Evolutionary conservation across 2,329 filamentous ascomycete genomes (phyloP).

Genomic region (Diaporthe helianthi): DNA sequence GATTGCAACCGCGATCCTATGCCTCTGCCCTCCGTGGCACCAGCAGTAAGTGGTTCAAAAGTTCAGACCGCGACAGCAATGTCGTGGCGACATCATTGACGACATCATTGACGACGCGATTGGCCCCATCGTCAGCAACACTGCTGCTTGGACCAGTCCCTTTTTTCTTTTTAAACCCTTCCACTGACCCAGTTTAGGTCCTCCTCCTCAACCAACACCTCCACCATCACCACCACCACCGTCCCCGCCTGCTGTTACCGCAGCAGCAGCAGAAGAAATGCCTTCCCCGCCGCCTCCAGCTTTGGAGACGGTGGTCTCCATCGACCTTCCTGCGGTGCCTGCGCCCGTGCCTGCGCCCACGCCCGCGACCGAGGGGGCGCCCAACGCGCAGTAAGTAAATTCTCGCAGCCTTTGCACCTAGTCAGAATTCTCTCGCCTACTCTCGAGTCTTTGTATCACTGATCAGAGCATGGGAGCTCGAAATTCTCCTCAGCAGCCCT

Average conservation of each 20-base stretch:
- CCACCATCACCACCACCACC: neutral
- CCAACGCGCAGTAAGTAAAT: neutral
- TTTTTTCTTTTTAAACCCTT: neutral
- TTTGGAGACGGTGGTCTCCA: neutral
- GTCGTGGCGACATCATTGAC: neutral
- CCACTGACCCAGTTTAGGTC: neutral
- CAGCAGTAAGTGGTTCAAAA: neutral
- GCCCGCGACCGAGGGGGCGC: neutral
- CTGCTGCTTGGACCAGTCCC: neutral
- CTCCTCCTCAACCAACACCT: neutral
- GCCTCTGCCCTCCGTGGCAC: conserved; percentile 18
- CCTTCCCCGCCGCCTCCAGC: neutral
- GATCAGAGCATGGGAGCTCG: too few species aligned
- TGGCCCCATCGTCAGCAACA: too few species aligned
- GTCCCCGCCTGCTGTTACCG: too few species aligned
- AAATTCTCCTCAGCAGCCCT: too few species aligned
- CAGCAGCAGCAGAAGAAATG: neutral
- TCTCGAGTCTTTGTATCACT: neutral
- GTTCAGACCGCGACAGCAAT: neutral
- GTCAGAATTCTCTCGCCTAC: neutral
- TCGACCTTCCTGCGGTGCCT: neutral
- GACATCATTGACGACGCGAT: neutral
- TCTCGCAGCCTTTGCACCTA: neutral
- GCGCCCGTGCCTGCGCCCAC: neutral
- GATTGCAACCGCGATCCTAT: neutral